Base-by-base conservation (phyloP, 306 rosid genomes). In the Medicago lupulina region DNA sequence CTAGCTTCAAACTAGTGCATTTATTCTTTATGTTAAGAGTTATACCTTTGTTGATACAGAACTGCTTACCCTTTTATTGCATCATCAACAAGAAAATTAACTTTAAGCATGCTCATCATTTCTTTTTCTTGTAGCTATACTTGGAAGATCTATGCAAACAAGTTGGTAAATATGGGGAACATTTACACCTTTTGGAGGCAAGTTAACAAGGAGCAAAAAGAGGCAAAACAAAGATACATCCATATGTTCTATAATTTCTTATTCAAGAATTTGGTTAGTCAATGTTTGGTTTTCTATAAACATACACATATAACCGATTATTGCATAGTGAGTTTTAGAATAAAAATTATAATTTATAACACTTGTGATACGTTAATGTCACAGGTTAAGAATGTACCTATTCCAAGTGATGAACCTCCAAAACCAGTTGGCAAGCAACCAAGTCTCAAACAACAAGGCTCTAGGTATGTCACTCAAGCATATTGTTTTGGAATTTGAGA, bases 91-190 rank as follows among this genome's bases (percentile, higher is more conserved):
- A 53, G 36, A 23, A 46, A 61, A 11, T 53, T 36, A 76, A 61
- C 68, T 57, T 67, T 55, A 54, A 16, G 60, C 17, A 8, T 17
- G 43, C 28, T 38, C 58, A 21, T 38, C 58, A 21, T 75, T 44
- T 8, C 7, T 70, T 51, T 64, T 53, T 81, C 77, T 85, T 76
- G 76, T 28, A 94, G 98, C 88, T 94, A 89, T 71, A 94, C 97
- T 0, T 94, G 98, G 98, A 89, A 91, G 88, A 94, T 94, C 15
- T 91, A 94, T 80, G 98, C 98, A 76, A 82, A 85, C 43, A 94
- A 85, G 79, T 78, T 94, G 85, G 71, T 91, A 82, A 91, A 94
- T 71, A 88, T 89, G 97, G 98, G 91, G 8, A 81, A 76, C 83
- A 76, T 83, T 36, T 94, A 94, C 53, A 88, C 83, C 65, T 94